Evolutionary conservation across 768 basidiomycete genomes (phyloP).

Genomic region (Suillus lakei): DNA sequence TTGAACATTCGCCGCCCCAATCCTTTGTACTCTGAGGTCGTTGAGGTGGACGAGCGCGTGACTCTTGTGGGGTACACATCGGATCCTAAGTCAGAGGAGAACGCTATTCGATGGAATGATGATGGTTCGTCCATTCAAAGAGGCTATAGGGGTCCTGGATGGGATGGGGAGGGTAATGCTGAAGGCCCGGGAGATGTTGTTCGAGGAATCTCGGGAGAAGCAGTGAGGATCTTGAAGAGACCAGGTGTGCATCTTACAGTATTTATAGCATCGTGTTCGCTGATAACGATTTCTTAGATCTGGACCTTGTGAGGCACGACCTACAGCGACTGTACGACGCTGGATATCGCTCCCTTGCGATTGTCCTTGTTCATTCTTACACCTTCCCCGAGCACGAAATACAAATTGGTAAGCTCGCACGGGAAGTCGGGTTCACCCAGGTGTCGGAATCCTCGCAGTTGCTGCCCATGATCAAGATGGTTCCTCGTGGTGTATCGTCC

Average conservation of each 20-base stretch:
- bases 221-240: slow-evolving; percentile 78
- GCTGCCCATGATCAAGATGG: slow-evolving; percentile 96
- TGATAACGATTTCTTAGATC: slow-evolving; percentile 45
- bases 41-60: slow-evolving; percentile 86
- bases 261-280: slow-evolving; percentile 10
- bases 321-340: slow-evolving; percentile 72
- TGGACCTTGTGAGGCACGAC: slow-evolving; percentile 55
- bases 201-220: slow-evolving; percentile 84
- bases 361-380: slow-evolving; percentile 91
- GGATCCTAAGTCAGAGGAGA: slow-evolving; percentile 79
- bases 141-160: slow-evolving; percentile 78
- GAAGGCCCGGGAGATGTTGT: slow-evolving; percentile 85
- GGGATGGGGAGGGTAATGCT: slow-evolving; percentile 71
- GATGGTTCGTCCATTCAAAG: slow-evolving; percentile 65
- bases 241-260: slow-evolving; percentile 52
- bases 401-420: slow-evolving; percentile 71
- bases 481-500: slow-evolving; percentile 89
- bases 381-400: slow-evolving; percentile 89
- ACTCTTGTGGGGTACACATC: slow-evolving; percentile 93
- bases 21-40: slow-evolving; percentile 72
- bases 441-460: slow-evolving; percentile 87
- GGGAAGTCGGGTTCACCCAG: slow-evolving; percentile 84
- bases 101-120: slow-evolving; percentile 78
- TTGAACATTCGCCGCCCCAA: slow-evolving; percentile 82
- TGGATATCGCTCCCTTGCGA: slow-evolving; percentile 89